These are phyloP conservation scores for Globisporangium nodosum DNA, from an alignment of 352 stramenopile species.

Conservation along the genomic window DNA sequence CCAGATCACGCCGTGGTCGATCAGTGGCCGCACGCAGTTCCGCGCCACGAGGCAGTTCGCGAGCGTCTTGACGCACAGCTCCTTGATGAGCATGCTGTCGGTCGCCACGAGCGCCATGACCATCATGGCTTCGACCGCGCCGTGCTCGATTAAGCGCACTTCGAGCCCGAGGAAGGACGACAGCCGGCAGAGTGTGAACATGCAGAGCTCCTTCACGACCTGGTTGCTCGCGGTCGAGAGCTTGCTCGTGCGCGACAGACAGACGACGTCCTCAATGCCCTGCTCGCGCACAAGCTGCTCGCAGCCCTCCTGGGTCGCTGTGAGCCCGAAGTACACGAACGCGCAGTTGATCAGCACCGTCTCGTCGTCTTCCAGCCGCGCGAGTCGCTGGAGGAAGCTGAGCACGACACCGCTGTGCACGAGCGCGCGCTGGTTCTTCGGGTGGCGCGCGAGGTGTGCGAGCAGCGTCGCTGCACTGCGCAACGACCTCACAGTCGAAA, in stretches of 20 bases:
- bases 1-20: conserved; percentile 77
- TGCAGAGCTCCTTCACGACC: conserved; percentile 62
- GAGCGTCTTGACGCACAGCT: conserved; percentile 64
- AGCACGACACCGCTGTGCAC: conserved; percentile 55
- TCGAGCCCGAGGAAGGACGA: conserved; percentile 63
- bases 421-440: conserved; percentile 46
- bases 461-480: conserved; percentile 55
- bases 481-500: neutral
- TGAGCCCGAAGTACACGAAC: conserved; percentile 64
- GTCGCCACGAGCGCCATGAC: conserved; percentile 70
- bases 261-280: conserved; percentile 64
- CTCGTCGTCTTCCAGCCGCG: conserved; percentile 30
- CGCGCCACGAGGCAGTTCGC: conserved; percentile 72
- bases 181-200: conserved; percentile 60
- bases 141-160: conserved; percentile 61
- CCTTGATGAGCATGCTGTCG: conserved; percentile 56
- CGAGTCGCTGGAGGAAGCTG: conserved; percentile 45
- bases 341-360: conserved; percentile 66
- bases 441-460: conserved; percentile 50
- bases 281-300: conserved; percentile 70
- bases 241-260: conserved; percentile 41
- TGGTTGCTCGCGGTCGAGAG: conserved; percentile 29
- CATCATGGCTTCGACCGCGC: conserved; percentile 62
- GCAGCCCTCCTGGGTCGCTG: conserved; percentile 55
- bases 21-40: conserved; percentile 51